These are phyloP conservation scores for Paramecium sexaurelia DNA, from an alignment of 73 alveolate species.

Conservation along the genomic window DNA sequence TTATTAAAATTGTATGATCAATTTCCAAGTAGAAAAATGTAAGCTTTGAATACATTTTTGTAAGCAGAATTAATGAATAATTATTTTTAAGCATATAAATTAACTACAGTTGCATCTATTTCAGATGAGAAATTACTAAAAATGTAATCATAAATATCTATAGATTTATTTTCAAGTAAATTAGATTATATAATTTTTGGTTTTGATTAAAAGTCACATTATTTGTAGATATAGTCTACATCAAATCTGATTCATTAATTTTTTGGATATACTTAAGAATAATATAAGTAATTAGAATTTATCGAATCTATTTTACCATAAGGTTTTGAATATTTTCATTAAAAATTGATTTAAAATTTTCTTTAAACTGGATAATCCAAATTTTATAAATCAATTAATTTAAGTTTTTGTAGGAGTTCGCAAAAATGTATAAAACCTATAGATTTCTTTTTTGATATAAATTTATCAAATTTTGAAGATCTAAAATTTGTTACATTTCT, in stretches of 20 bases:
- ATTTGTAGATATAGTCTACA: not conserved
- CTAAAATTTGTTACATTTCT: not conserved
- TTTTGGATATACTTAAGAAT: not conserved
- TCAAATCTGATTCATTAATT: conserved; percentile 10
- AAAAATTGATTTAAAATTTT: not conserved
- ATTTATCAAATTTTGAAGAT: conserved; percentile 24
- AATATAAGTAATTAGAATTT: not conserved
- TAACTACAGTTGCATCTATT: not conserved
- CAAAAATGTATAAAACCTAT: not conserved
- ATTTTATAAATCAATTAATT: conserved; percentile 2
- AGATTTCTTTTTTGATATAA: conserved; percentile 34
- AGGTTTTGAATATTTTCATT: not conserved
- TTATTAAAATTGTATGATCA: not conserved
- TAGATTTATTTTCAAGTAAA: conserved; percentile 9
- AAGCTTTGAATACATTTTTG: conserved; percentile 33
- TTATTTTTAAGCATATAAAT: conserved; percentile 33
- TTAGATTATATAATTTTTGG: not conserved
- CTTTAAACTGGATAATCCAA: conserved; percentile 9
- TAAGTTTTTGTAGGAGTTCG: not conserved
- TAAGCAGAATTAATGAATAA: conserved; percentile 43
- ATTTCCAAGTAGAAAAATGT: conserved; percentile 51
- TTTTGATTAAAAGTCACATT: not conserved
- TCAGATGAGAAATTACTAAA: conserved; percentile 45
- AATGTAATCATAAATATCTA: not conserved
- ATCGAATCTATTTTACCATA: conserved; percentile 18